These are phyloP conservation scores for Rhododendron vialii DNA, from an alignment of 148 eudicot genomes.

Conservation along the genomic window DNA sequence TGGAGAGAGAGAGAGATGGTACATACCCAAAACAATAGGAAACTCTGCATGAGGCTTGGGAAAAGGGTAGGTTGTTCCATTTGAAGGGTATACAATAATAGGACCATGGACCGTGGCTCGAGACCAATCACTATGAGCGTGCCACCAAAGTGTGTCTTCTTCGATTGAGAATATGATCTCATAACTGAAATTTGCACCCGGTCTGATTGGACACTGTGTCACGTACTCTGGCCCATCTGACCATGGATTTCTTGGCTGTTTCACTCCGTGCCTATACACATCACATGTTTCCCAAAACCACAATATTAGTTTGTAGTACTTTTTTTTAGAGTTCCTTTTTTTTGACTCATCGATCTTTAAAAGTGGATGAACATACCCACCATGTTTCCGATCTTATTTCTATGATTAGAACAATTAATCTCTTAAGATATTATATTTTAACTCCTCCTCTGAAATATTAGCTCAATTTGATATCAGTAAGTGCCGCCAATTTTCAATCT, in stretches of 20 bases:
- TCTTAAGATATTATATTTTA: too few relatives aligned
- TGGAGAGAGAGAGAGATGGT: background rate
- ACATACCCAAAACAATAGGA: background rate
- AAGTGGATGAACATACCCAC: too few relatives aligned
- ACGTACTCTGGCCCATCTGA: slow-evolving; percentile 5
- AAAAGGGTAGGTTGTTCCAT: slow-evolving; percentile 1
- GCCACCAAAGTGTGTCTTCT: slow-evolving; percentile 2
- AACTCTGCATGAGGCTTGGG: background rate
- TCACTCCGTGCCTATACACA: background rate
- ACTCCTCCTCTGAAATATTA: too few relatives aligned
- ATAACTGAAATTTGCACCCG: background rate
- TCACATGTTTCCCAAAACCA: background rate
- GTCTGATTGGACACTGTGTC: slow-evolving; percentile 1
- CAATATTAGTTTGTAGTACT: background rate
- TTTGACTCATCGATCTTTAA: too few relatives aligned
- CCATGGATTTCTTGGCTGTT: slow-evolving; percentile 9
- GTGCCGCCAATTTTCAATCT: too few relatives aligned
- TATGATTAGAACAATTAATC: too few relatives aligned
- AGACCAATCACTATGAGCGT: slow-evolving; percentile 4
- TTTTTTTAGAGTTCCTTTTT: too few relatives aligned
- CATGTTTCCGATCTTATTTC: too few relatives aligned
- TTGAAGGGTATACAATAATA: background rate
- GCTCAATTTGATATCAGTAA: too few relatives aligned
- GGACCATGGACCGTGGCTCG: slow-evolving; percentile 6
- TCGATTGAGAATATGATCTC: background rate